Conservation (phyloP, 2,329 filamentous ascomycete species). For the Fusarium tanahbumbuense region DNA sequence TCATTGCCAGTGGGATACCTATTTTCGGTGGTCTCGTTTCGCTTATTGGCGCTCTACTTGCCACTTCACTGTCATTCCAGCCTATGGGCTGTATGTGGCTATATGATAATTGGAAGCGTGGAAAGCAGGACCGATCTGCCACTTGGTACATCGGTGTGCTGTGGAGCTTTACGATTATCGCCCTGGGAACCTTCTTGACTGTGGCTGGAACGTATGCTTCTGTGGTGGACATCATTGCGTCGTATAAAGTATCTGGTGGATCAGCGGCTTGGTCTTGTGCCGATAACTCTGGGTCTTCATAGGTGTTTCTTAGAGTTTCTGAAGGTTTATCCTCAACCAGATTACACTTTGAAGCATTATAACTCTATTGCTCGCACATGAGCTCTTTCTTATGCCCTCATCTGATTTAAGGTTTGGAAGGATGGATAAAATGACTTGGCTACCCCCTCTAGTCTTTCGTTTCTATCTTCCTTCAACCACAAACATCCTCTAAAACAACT, state of each 20-base stretch:
- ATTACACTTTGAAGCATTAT: background rate
- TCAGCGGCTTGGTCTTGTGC: slow-evolving; percentile 56
- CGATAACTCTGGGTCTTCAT: slow-evolving; percentile 54
- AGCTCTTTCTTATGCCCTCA: background rate
- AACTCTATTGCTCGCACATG: background rate
- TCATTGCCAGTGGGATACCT: slow-evolving; percentile 41
- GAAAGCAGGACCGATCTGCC: background rate
- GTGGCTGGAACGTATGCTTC: slow-evolving; percentile 59
- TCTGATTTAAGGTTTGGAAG: background rate
- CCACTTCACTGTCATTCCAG: slow-evolving; percentile 48
- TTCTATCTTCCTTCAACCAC: background rate
- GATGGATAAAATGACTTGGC: background rate
- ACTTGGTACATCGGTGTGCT: slow-evolving; percentile 11
- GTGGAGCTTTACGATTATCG: slow-evolving; percentile 15
- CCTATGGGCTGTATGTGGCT: slow-evolving; percentile 48
- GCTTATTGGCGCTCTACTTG: slow-evolving; percentile 47
- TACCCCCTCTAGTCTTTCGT: background rate
- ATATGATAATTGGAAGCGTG: slow-evolving; percentile 42
- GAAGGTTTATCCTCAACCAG: background rate
- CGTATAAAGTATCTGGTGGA: slow-evolving; percentile 50
- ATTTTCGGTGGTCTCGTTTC: slow-evolving; percentile 48
- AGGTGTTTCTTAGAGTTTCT: background rate
- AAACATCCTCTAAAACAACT: background rate
- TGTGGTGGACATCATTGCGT: slow-evolving; percentile 50
- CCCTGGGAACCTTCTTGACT: slow-evolving; percentile 51